phyloP scores from a whole-genome alignment of 164 flowering plant genomes.

The Kingdonia uniflora region DNA sequence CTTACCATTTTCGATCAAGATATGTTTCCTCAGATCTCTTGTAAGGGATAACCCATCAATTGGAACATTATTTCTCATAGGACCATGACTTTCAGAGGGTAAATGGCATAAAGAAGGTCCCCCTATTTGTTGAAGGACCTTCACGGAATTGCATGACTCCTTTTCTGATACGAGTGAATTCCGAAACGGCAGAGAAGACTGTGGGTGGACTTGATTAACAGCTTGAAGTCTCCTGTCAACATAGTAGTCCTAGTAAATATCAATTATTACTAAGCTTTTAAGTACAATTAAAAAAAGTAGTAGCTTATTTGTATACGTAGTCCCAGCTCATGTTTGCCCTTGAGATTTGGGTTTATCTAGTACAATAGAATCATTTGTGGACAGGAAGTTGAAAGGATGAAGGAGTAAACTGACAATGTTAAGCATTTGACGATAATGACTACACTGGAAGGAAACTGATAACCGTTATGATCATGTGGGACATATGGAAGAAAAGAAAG shows the following conservation, averaged over 20 bases:
- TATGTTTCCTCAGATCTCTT: conserved; percentile 12
- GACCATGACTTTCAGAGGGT: conserved; percentile 7
- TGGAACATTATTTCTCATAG: conserved; percentile 2
- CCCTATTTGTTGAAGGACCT: conserved; percentile 4
- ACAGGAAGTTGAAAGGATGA: too few relatives aligned
- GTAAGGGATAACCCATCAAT: conserved; percentile 10
- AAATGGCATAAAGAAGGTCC: conserved; percentile 6
- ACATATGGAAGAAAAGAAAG: too few relatives aligned
- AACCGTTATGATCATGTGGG: too few relatives aligned
- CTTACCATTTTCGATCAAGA: conserved; percentile 25
- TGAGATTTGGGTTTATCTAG: too few relatives aligned
- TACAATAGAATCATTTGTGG: too few relatives aligned
- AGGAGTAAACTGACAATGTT: too few relatives aligned
- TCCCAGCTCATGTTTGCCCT: too few relatives aligned
- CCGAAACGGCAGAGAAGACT: conserved; percentile 10
- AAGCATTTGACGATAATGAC: too few relatives aligned
- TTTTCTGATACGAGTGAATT: conserved; percentile 11
- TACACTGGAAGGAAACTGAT: too few relatives aligned
- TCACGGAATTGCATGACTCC: conserved; percentile 3
- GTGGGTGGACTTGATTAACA: conserved; percentile 11
- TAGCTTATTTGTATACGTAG: too few relatives aligned
- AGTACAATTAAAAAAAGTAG: neutral
- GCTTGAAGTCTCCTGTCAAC: conserved; percentile 27
- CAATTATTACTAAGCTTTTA: neutral
- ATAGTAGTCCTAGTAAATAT: neutral